Conservation (phyloP, 306 rosid genomes). For the Hippophae gyantsensis region DNA sequence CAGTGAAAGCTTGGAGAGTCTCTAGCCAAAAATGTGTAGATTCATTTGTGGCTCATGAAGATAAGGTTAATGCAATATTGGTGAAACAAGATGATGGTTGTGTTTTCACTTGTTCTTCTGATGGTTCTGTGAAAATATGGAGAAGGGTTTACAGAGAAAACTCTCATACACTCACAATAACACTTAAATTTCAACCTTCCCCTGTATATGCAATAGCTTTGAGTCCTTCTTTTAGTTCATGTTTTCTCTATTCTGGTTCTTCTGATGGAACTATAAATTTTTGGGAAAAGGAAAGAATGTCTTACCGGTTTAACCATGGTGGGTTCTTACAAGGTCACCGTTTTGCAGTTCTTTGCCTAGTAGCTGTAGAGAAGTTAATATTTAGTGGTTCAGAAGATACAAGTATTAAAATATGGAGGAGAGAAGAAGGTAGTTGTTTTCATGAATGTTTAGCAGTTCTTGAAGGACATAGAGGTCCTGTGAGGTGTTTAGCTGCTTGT, state of each 20-base stretch:
- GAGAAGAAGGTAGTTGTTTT: constrained; percentile 50
- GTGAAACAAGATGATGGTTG: constrained; percentile 73
- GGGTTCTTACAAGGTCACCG: constrained; percentile 67
- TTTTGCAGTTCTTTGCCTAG: constrained; percentile 51
- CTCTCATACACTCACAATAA: constrained; percentile 65
- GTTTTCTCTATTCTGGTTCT: constrained; percentile 54
- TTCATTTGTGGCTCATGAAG: constrained; percentile 54
- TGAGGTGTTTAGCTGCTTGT: constrained; percentile 55
- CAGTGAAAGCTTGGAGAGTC: constrained; percentile 56
- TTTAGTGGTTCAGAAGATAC: constrained; percentile 81
- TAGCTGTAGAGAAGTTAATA: constrained; percentile 49
- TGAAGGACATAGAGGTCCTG: constrained; percentile 79
- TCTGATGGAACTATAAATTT: constrained; percentile 58
- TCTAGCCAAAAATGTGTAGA: constrained; percentile 40
- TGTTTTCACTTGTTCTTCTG: constrained; percentile 65
- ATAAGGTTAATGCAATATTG: constrained; percentile 31
- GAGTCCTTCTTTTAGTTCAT: constrained; percentile 31
- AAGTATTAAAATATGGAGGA: constrained; percentile 57
- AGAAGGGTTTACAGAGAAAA: constrained; percentile 57
- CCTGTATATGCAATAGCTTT: constrained; percentile 45
- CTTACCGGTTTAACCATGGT: constrained; percentile 59
- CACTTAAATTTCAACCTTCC: constrained; percentile 47
- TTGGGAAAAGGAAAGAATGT: constrained; percentile 60
- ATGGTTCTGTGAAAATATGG: constrained; percentile 65
- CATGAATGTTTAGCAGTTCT: constrained; percentile 64